Percentiles rank a stretch among this genome's conserved stretches.
These are phyloP conservation scores for Basipetospora chlamydospora DNA, from an alignment of 2,329 filamentous ascomycete species.

Conservation along the genomic window DNA sequence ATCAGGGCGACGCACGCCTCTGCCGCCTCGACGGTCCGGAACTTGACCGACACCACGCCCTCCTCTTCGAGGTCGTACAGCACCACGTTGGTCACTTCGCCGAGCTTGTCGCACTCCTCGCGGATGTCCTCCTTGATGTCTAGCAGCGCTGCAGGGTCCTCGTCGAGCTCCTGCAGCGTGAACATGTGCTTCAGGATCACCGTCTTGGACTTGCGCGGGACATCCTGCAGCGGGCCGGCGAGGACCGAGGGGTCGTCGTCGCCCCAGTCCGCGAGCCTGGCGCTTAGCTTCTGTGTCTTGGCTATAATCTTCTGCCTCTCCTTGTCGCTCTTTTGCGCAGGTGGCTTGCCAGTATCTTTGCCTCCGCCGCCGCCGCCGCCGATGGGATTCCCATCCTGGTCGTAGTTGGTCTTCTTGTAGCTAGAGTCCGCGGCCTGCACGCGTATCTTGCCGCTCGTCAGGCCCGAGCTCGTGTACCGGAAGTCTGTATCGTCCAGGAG, in stretches of 20 bases:
- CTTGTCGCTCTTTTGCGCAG: conserved; percentile 38
- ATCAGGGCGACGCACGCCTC: conserved; percentile 58
- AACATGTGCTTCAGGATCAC: conserved; percentile 93
- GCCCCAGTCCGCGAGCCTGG: conserved; percentile 87
- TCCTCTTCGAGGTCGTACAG: conserved; percentile 77
- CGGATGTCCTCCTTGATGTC: conserved; percentile 93
- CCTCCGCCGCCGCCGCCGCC: conserved; percentile 19
- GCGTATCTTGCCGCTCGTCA: conserved; percentile 50
- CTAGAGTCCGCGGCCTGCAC: conserved; percentile 78
- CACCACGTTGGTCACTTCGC: conserved; percentile 78
- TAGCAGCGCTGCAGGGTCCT: conserved; percentile 67
- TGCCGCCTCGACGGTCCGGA: conserved; percentile 56
- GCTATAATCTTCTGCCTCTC: conserved; percentile 84
- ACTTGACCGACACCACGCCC: conserved; percentile 76
- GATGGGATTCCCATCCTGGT: conserved; percentile 18
- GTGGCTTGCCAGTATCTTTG: too few species aligned
- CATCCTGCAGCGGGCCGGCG: conserved; percentile 33
- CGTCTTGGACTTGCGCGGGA: conserved; percentile 41
- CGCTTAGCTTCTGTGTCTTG: conserved; percentile 81
- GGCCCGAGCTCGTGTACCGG: conserved; percentile 41
- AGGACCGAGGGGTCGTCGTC: too few species aligned
- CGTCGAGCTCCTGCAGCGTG: conserved; percentile 67
- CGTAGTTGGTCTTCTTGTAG: conserved; percentile 78
- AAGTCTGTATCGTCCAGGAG: conserved; percentile 74
- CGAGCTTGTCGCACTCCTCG: conserved; percentile 76